phyloP scores from a whole-genome alignment of 2,329 filamentous ascomycete genomes.

The Rhynchosporium secalis region DNA sequence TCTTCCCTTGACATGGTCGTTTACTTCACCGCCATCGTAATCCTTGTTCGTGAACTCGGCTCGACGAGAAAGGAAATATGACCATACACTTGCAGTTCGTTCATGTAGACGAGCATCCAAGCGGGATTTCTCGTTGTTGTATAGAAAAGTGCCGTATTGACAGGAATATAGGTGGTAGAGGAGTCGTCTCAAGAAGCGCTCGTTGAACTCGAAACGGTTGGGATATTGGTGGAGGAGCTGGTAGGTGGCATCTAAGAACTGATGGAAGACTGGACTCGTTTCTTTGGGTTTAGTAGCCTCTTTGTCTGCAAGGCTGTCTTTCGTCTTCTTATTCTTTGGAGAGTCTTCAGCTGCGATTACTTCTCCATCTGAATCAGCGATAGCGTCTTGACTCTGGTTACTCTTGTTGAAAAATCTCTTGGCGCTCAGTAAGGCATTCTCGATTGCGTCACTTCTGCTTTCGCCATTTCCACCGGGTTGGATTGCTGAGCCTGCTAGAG shows the following conservation, averaged over 20 bases:
- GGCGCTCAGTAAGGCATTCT: slow-evolving; percentile 80
- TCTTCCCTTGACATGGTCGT: slow-evolving; percentile 76
- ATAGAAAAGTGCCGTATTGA: slow-evolving; percentile 95
- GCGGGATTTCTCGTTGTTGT: slow-evolving; percentile 90
- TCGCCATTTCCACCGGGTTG: slow-evolving; percentile 57
- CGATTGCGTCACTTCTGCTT: slow-evolving; percentile 68
- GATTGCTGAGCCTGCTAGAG: slow-evolving; percentile 62
- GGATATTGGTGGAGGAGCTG: slow-evolving; percentile 85
- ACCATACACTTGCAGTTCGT: slow-evolving; percentile 86
- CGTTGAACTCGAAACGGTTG: slow-evolving; percentile 92
- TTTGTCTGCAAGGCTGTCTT: slow-evolving; percentile 50
- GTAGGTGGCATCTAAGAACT: slow-evolving; percentile 93
- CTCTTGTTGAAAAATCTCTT: slow-evolving; percentile 88
- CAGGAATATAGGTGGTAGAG: slow-evolving; percentile 94
- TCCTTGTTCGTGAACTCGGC: slow-evolving; percentile 80
- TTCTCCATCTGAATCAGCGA: slow-evolving; percentile 56
- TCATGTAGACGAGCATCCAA: slow-evolving; percentile 67
- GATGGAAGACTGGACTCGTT: slow-evolving; percentile 94
- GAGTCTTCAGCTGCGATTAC: slow-evolving; percentile 35
- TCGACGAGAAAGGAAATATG: slow-evolving; percentile 83
- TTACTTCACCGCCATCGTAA: slow-evolving; percentile 68
- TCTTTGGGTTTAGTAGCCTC: slow-evolving; percentile 83
- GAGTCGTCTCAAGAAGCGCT: slow-evolving; percentile 83
- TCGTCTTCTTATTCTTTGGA: slow-evolving; percentile 42
- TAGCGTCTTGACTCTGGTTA: slow-evolving; percentile 63